phyloP scores from a whole-genome alignment of 2,329 filamentous ascomycete species.

The Talaromyces albobiverticillius region DNA sequence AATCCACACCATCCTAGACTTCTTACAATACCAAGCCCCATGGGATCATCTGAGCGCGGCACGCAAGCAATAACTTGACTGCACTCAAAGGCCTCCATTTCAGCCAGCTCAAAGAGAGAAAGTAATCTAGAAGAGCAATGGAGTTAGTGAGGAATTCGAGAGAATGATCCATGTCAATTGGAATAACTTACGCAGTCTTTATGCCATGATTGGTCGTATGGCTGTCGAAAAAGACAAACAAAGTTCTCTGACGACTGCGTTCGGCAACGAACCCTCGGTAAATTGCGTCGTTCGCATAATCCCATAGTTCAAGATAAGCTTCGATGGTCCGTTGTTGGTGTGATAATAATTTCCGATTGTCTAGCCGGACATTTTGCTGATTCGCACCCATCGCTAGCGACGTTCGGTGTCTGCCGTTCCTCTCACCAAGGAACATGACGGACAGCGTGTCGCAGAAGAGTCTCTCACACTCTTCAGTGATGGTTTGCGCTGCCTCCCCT shows the following conservation, averaged over 20 bases:
- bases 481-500: constrained; percentile 93
- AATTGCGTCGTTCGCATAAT: constrained; percentile 77
- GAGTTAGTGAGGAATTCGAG: neutral
- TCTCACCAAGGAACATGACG: constrained; percentile 94
- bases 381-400: constrained; percentile 82
- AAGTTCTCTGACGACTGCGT: constrained; percentile 65
- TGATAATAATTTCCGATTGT: constrained; percentile 15
- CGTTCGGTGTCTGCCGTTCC: constrained; percentile 71
- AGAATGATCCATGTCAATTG: neutral
- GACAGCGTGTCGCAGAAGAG: constrained; percentile 98
- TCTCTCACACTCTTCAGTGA: constrained; percentile 99
- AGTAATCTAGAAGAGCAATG: constrained; percentile 61
- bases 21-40: constrained; percentile 65
- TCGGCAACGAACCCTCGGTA: constrained; percentile 83
- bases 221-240: constrained; percentile 87
- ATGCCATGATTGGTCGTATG: constrained; percentile 70
- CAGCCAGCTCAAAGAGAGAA: constrained; percentile 84
- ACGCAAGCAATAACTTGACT: constrained; percentile 76
- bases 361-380: constrained; percentile 27
- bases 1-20: constrained; percentile 94
- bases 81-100: constrained; percentile 68
- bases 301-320: constrained; percentile 49
- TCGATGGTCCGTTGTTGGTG: constrained; percentile 23
- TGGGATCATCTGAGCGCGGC: constrained; percentile 64
- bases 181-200: constrained; percentile 74